A percentile compares a stretch with the other conserved stretches of the same genome.
Evolutionary conservation across 352 stramenopile genomes (phyloP).

Genomic region (Globisporangium apiculatum): DNA sequence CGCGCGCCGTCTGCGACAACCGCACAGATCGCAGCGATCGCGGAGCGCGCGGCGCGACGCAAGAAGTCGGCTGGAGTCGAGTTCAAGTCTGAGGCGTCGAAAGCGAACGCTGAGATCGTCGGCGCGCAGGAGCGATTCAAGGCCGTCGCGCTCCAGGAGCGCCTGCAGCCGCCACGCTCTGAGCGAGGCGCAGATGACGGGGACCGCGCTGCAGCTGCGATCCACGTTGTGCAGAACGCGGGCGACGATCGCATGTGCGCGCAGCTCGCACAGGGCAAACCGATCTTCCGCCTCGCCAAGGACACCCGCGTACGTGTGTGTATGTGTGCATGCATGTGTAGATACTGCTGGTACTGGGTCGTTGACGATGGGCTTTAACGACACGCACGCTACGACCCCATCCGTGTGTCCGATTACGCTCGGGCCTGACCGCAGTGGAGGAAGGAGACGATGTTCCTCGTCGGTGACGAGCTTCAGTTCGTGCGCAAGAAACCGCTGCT

Average conservation of each 20-base stretch:
- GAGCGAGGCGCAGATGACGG: not conserved
- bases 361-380: no score
- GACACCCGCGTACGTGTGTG: slow-evolving; percentile 8
- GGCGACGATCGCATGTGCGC: slow-evolving; percentile 4
- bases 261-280: slow-evolving; percentile 11
- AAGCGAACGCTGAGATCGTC: not conserved
- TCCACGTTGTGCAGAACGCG: not conserved
- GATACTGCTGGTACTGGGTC: not conserved
- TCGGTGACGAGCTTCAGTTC: slow-evolving; percentile 24
- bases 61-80: slow-evolving; percentile 11
- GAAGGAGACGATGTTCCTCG: slow-evolving; percentile 25
- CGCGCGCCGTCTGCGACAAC: slow-evolving; percentile 9
- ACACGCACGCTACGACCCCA: not conserved
- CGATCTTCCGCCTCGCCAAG: slow-evolving; percentile 14
- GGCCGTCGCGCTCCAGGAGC: not conserved
- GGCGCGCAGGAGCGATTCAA: slow-evolving; percentile 6
- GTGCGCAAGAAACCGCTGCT: slow-evolving; percentile 24
- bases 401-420: not conserved
- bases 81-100: slow-evolving; percentile 8
- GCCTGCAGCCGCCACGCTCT: slow-evolving; percentile 1
- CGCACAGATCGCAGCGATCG: slow-evolving; percentile 3
- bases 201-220: not conserved
- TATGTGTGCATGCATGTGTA: not conserved
- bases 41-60: not conserved
- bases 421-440: slow-evolving; percentile 16